Conservation (phyloP, 2,329 filamentous ascomycete species). For the Rhexocercosporidium sp. region DNA sequence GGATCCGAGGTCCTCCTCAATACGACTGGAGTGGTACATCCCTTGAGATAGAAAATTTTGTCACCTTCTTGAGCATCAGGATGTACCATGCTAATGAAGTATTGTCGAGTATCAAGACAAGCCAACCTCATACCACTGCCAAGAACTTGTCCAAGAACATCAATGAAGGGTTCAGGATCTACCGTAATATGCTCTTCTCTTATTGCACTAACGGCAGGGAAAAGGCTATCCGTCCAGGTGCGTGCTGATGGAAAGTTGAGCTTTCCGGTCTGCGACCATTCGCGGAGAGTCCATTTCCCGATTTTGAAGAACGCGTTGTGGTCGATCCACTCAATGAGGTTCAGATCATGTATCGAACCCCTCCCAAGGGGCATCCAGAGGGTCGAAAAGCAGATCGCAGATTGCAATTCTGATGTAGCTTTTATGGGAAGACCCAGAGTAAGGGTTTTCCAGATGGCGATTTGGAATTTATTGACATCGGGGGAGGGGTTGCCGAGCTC, state of each 20-base stretch:
- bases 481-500: background rate
- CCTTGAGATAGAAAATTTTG: constrained; percentile 4
- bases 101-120: background rate
- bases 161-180: constrained; percentile 4
- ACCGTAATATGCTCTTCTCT: background rate
- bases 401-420: background rate
- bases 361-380: constrained; percentile 17
- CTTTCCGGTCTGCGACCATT: constrained; percentile 10
- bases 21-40: constrained; percentile 13
- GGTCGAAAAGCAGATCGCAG: constrained; percentile 4
- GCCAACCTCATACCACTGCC: constrained; percentile 14
- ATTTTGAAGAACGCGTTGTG: constrained; percentile 19
- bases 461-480: background rate
- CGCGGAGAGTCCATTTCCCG: constrained; percentile 5
- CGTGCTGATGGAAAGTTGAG: background rate
- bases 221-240: background rate
- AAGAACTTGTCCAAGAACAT: constrained; percentile 10
- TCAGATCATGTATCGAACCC: constrained; percentile 10
- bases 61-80: background rate
- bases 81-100: constrained; percentile 11
- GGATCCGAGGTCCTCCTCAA: background rate
- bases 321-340: constrained; percentile 23
- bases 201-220: background rate
- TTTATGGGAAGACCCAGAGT: constrained; percentile 5
- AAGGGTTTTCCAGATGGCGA: constrained; percentile 10